phyloP scores from a whole-genome alignment of 768 basidiomycete genomes.

The Floccularia luteovirens region DNA sequence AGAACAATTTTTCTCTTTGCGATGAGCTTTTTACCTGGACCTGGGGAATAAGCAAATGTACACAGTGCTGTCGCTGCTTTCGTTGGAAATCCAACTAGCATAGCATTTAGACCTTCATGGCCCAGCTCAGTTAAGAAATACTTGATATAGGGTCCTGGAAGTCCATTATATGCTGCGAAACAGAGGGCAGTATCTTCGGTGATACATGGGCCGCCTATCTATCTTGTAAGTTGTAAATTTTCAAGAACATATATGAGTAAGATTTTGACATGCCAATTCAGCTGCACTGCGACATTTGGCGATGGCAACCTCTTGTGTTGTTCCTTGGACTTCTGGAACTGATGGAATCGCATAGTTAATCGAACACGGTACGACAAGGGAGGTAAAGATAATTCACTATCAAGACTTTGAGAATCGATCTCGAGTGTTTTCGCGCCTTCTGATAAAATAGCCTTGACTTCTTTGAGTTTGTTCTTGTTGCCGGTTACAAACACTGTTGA shows the following conservation, averaged over 20 bases:
- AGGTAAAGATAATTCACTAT: slow-evolving; percentile 44
- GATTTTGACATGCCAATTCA: slow-evolving; percentile 47
- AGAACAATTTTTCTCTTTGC: not conserved
- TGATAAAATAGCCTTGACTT: slow-evolving; percentile 79
- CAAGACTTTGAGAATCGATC: slow-evolving; percentile 71
- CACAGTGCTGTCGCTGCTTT: slow-evolving; percentile 86
- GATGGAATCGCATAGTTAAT: slow-evolving; percentile 2
- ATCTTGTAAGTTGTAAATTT: not conserved
- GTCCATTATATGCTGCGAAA: slow-evolving; percentile 80
- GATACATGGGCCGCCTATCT: slow-evolving; percentile 44
- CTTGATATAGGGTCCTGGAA: slow-evolving; percentile 98
- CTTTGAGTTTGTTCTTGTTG: slow-evolving; percentile 86
- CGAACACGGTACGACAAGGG: not conserved
- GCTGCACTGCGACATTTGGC: slow-evolving; percentile 86
- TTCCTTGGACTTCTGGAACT: slow-evolving; percentile 96
- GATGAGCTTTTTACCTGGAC: slow-evolving; percentile 43
- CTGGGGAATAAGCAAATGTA: slow-evolving; percentile 91
- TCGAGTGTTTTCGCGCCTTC: slow-evolving; percentile 58
- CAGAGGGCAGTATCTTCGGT: slow-evolving; percentile 95
- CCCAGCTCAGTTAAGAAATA: slow-evolving; percentile 80
- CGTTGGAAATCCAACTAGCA: slow-evolving; percentile 71
- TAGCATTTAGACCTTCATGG: slow-evolving; percentile 82
- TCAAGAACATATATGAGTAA: not conserved
- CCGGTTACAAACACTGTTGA: slow-evolving; percentile 85
- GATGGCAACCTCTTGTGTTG: slow-evolving; percentile 80